These are phyloP conservation scores for Leccinum subrobustum DNA, from an alignment of 1,284 basidiomycete species.

Conservation along the genomic window DNA sequence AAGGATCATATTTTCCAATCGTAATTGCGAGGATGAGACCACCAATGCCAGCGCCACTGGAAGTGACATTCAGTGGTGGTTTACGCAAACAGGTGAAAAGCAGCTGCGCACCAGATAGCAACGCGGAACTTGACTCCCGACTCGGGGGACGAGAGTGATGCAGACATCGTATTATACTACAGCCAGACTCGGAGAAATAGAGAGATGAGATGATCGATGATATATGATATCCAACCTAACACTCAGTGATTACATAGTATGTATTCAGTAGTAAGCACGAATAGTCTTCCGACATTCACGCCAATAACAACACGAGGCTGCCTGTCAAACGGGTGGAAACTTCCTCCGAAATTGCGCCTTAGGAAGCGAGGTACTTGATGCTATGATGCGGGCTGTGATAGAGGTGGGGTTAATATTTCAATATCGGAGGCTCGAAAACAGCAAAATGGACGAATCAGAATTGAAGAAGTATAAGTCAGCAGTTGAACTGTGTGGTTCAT, in stretches of 20 bases:
- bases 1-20: conserved; percentile 15
- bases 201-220: not conserved
- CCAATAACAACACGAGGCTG: not conserved
- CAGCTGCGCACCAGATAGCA: conserved; percentile 19
- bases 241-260: no score
- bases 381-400: conserved; percentile 1
- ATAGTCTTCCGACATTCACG: not conserved
- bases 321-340: not conserved
- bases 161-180: conserved; percentile 3
- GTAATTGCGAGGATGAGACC: conserved; percentile 16
- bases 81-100: not conserved
- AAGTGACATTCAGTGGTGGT: not conserved
- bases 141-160: not conserved
- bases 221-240: no score
- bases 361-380: no score
- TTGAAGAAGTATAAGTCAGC: conserved; percentile 64
- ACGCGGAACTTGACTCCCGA: conserved; percentile 11
- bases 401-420: not conserved
- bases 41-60: not conserved
- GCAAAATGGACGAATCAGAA: conserved; percentile 43
- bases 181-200: not conserved
- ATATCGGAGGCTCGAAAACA: not conserved
- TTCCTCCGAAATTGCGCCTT: not conserved
- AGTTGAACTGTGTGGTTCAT: conserved; percentile 45
- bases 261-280: not conserved